Base-by-base conservation (phyloP, 768 basidiomycete species). In the Lactarius hatsudake region DNA sequence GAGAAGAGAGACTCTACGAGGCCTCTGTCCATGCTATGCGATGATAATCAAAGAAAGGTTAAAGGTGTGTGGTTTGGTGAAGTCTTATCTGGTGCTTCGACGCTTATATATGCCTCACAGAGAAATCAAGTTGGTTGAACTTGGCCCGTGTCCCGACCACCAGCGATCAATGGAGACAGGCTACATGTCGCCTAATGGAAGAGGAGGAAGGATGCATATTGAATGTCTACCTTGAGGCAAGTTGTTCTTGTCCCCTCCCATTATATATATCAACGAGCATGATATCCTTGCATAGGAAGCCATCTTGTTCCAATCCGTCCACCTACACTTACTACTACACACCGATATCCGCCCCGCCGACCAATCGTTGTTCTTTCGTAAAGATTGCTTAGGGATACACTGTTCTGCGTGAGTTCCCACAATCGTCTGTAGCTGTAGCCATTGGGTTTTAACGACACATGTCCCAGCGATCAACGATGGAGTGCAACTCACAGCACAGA, bases 311-410 rank as follows among this genome's bases (percentile, higher is more conserved):
- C 88, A 90, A 73, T 89, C 89, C 10, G 79, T 92, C 62, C 86
- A 86, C 73, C 79, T 91, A 64, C 88, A 93, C 73, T 79, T 87
- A 56, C 80, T 93, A 58, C 82, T 86, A 68, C 88, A 92, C 72
- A 91, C 91, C 36, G 93, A 94, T 74, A 87, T 96, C 67, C 86
- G 90, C n/a, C 81, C 80, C 42, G 83, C 85, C 34, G 90, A 95
- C 73, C 82, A 81, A 60, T 93, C 93, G 0, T 75, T 94, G 8
- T 91, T 94, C 75, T 86, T 86, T 71, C 83, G 87, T 54, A 88
- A 90, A 71, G 83, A 92, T 72, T 91, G 90, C 73, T 75, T 95
- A 48, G 86, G 86, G 17, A 85, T 96, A 68, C 86, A 85, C 72
- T 86, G 85, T 71, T 79, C 80, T 32, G 80, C 81, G 90, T 89